Base-by-base conservation (phyloP, 2,329 filamentous ascomycete genomes). In the Aspergillus proliferans region DNA sequence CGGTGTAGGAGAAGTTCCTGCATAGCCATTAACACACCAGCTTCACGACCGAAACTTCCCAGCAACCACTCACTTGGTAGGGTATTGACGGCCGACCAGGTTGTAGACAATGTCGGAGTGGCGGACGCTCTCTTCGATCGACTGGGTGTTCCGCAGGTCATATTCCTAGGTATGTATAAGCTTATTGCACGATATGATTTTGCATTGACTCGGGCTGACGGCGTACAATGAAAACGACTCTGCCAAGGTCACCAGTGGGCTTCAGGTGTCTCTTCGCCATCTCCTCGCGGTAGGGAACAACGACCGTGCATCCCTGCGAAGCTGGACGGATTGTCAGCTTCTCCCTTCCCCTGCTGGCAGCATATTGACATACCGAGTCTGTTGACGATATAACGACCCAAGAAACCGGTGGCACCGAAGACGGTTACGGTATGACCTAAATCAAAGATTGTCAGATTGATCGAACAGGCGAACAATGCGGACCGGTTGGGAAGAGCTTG, bases 61-160 rank as follows among this genome's bases (percentile, higher is more conserved):
- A 14, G 6, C 14, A 12, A 15, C 45, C 28, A 68, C 79, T 62
- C 76, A 90, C 88, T 98, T 98, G 61, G 93, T 98, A 56, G 92
- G 88, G 70, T 97, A 97, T 71, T 92, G 87, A 55, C 92, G 87
- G 57, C 93, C 93, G 64, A 96, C 80, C 61, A 98, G 78, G 74
- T 98, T 98, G 79, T 95, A 95, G 57, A 98, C 93, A 54, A 96
- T 87, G 68, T 98, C 93, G 39, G 92, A 97, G 72, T 98, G 93
- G 63, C 93, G 83, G 47, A 98, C 91, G 64, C 88, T 93, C 73
- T 95, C 91, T 70, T 98, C 93, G 62, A 98, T 93, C 26, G 92
- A 97, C 59, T 87, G 80, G 39, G 90, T 97, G 73, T 98, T 98
- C 66, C 84, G 85, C 52, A 98, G 79, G 65, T 98, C 93, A 72